phyloP scores from a whole-genome alignment of 2,329 filamentous ascomycete genomes.

The Colletotrichum eleusines region DNA sequence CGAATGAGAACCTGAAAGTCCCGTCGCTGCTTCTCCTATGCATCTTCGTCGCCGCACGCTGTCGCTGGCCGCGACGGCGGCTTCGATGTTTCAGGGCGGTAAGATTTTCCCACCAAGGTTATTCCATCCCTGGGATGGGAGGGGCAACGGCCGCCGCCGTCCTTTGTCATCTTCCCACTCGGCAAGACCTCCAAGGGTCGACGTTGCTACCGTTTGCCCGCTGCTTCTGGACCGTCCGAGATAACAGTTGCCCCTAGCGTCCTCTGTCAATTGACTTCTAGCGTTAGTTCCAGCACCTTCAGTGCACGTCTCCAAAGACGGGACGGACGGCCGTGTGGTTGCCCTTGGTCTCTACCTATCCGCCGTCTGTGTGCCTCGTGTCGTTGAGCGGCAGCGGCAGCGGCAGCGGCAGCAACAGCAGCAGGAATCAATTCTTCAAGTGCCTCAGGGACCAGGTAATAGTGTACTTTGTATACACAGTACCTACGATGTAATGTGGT shows the following conservation, averaged over 20 bases:
- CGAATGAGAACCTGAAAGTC: conserved; percentile 31
- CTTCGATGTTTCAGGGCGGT: conserved; percentile 40
- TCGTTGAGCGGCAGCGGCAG: not conserved
- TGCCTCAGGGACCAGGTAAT: not conserved
- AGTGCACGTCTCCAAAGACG: conserved; percentile 22
- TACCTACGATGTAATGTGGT: not conserved
- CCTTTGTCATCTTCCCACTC: not conserved
- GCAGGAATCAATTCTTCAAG: conserved; percentile 1
- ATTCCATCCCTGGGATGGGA: conserved; percentile 2
- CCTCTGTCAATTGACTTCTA: not conserved
- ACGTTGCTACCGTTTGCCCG: not conserved
- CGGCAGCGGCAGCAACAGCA: not conserved
- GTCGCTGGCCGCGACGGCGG: conserved; percentile 26
- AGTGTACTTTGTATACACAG: too few species aligned
- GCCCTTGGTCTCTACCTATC: not conserved
- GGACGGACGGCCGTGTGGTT: conserved; percentile 14
- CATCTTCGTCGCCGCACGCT: conserved; percentile 14
- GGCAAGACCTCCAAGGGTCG: not conserved
- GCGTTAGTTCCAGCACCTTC: conserved; percentile 9
- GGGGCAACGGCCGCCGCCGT: not conserved
- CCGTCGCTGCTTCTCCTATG: conserved; percentile 31
- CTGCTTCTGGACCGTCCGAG: conserved; percentile 6
- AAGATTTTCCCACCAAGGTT: conserved; percentile 41
- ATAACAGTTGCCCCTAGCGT: conserved; percentile 7
- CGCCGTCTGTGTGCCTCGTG: not conserved